Base-by-base conservation (phyloP, 2,329 filamentous ascomycete species). In the Monosporascus sp. region DNA sequence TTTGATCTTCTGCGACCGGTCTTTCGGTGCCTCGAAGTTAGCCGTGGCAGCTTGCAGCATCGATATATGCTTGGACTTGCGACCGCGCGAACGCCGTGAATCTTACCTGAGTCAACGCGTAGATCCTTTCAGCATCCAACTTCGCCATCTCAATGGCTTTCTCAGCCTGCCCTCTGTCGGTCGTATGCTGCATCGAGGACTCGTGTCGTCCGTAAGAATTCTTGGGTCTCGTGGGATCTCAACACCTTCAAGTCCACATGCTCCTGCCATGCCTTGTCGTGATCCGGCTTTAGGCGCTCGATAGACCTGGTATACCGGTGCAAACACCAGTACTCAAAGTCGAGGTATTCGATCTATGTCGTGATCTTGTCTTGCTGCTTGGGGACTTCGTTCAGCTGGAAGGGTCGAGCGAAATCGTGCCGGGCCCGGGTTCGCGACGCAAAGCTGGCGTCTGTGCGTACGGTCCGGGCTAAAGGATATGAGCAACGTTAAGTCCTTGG, bases 251-350 rank as follows among this genome's bases (percentile, higher is more conserved):
- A 52, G 4, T 66, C 65, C 18, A 68, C 60, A 46, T 72, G 65
- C 53, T 61, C 49, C 52, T 68, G 60, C 69, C 68, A 70, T 3
- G 55, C 51, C 54, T 60, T 56, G 47, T 71, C 62, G 47, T 67
- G 57, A 3, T 56, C 41, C 48, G 49, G 56, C 54, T 64, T 53
- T 6, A 60, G 55, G 6, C 58, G 55, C 48, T 67, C 53, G 20
- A 64, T 50, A 7, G 48, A 31, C 48, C 48, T 14, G 22, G 50
- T 31, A n/a, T 42, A n/a, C 41, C 24, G 25, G 36, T 53, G 39
- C 25, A 42, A 36, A 48, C 44, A 51, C 24, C n/a, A 49, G 45
- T 51, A 47, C 24, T 51, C 46, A 27, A 44, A 51, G 46, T 45
- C 22, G 46, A 51, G 49, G 17, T 51, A 54, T 44, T 51, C 49